Base-by-base conservation (phyloP, 2,329 filamentous ascomycete genomes). In the Dactylellina haptotyla region DNA sequence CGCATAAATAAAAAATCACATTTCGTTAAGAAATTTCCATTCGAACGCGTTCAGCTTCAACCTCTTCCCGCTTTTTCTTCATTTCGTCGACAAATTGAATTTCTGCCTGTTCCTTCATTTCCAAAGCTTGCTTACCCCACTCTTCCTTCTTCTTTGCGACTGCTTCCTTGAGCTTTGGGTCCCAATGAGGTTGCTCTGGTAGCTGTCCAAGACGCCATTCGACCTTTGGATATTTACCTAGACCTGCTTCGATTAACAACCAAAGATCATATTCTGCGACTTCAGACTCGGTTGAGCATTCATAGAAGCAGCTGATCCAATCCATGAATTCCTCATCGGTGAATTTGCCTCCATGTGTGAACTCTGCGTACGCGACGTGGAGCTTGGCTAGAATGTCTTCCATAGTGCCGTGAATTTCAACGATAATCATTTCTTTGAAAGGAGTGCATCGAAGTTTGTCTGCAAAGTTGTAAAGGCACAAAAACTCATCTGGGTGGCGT, bases 221-320 rank as follows among this genome's bases (percentile, higher is more conserved):
- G 5, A 26, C 8, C 2, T 2, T 16, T 9, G 32, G 45, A 30
- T 53, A 34, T 2, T 26, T 14, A 2, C 63, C 28, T 14, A 61
- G 39, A 3, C 3, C 26, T 1, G 16, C 45, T 6, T 69, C 56
- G 5, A 69, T 28, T 8, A 61, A 9, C 2, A 25, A 3, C 64
- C 54, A 61, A 4, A 61, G 39, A 4, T 69, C 53, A n/a, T 14
- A 59, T 16, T 59, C 54, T 14, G 23, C 8, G 9, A 58, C 18
- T 28, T 67, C 63, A 26, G n/a, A 14, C 1, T 43, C 54, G 25
- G 16, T 59, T 3, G 43, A 51, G 18, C 43, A 59, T 20, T 59
- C 54, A 25, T 67, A 67, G 34, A 67, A 67, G 16, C 30, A 58
- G n/a, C 48, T 59, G 3, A 67, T 37, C 45, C 63, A 67, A 16